phyloP scores from a whole-genome alignment of 495 filamentous ascomycete genomes.

The Neurospora hispaniola region DNA sequence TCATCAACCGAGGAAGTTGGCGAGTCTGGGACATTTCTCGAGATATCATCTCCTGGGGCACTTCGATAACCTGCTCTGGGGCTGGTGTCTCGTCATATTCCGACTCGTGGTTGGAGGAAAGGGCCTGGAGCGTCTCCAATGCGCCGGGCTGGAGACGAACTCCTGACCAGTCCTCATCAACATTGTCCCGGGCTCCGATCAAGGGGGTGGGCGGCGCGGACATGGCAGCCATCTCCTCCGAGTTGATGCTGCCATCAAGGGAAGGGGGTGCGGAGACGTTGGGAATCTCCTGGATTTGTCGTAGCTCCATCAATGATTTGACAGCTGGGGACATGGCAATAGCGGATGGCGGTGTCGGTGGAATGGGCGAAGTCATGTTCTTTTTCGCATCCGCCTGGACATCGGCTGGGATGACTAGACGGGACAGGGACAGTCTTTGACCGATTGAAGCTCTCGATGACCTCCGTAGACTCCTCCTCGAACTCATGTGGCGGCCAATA shows the following conservation, averaged over 20 bases:
- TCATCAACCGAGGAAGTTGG: conserved; percentile 29
- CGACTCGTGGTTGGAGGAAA: conserved; percentile 45
- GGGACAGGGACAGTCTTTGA: background rate
- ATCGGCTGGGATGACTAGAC: conserved; percentile 8
- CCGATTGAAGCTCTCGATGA: conserved; percentile 12
- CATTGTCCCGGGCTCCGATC: conserved; percentile 44
- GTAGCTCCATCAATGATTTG: conserved; percentile 51
- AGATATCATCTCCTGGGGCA: conserved; percentile 31
- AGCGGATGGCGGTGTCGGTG: conserved; percentile 64
- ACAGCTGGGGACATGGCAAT: conserved; percentile 68
- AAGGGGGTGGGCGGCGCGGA: conserved; percentile 76
- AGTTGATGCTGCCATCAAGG: conserved; percentile 76
- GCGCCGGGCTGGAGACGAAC: conserved; percentile 72
- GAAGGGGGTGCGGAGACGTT: conserved; percentile 73
- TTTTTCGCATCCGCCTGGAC: conserved; percentile 32
- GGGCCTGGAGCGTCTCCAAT: conserved; percentile 63
- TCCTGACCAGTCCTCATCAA: conserved; percentile 43
- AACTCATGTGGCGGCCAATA: conserved; percentile 24
- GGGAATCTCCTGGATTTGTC: conserved; percentile 47
- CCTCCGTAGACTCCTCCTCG: conserved; percentile 13
- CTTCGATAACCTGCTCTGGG: conserved; percentile 41
- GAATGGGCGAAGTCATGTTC: conserved; percentile 58
- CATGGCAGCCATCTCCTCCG: conserved; percentile 68
- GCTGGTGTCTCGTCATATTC: conserved; percentile 33
- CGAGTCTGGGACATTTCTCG: conserved; percentile 23